These are phyloP conservation scores for Alternaria brassicicola DNA, from an alignment of 2,329 filamentous ascomycete species.

Conservation along the genomic window DNA sequence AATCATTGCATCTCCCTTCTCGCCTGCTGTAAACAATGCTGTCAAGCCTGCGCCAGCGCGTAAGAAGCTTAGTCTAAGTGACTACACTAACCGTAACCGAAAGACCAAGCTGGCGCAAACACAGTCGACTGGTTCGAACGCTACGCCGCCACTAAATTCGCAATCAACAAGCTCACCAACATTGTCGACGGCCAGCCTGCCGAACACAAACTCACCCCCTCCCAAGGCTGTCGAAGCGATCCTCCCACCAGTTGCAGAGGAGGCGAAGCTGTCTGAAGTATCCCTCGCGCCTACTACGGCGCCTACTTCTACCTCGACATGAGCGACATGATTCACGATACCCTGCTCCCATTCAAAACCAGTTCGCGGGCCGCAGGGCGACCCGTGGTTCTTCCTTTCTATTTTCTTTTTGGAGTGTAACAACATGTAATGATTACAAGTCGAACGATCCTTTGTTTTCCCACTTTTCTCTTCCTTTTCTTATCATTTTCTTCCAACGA, in stretches of 20 bases:
- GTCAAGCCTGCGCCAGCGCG: constrained; percentile 51
- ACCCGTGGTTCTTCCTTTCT: constrained; percentile 24
- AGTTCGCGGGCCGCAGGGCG: constrained; percentile 25
- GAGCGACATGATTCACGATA: constrained; percentile 35
- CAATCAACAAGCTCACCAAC: constrained; percentile 43
- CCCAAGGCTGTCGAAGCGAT: constrained; percentile 33
- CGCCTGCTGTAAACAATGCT: constrained; percentile 50
- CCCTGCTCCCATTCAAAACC: constrained; percentile 27
- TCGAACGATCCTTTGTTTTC: constrained; percentile 21
- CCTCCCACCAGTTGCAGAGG: constrained; percentile 37
- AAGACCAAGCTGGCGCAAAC: constrained; percentile 48
- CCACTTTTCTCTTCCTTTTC: constrained; percentile 15
- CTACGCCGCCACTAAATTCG: constrained; percentile 31
- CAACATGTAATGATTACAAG: constrained; percentile 43
- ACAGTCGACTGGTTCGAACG: constrained; percentile 29
- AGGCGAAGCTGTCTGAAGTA: constrained; percentile 24
- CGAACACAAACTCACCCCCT: constrained; percentile 37
- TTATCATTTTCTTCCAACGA: constrained; percentile 17
- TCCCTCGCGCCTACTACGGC: constrained; percentile 15
- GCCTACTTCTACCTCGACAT: constrained; percentile 29
- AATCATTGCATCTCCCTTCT: constrained; percentile 40
- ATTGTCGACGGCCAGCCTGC: constrained; percentile 39
- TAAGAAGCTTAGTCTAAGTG: constrained; percentile 60
- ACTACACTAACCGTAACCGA: constrained; percentile 56
- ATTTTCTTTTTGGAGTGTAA: constrained; percentile 33